Evolutionary conservation across 345 rosid species (phyloP), one percentile per base, ranked within the genome.

Genomic region (Lepidium aucheri): DNA sequence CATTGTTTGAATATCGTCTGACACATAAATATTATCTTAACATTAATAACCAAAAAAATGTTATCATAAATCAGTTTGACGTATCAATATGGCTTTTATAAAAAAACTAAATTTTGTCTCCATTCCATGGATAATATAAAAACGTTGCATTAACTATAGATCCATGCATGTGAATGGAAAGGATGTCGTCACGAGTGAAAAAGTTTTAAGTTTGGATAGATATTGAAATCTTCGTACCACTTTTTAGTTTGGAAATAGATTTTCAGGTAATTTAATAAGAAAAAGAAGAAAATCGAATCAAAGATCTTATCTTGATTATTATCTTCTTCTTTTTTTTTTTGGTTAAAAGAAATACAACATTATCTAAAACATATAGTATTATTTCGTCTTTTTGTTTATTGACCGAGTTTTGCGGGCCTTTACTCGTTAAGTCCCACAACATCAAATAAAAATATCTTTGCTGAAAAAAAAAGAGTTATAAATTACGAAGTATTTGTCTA

Each of bases 161-260:
- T 56, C 51, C n/a, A 63, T 71, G 57, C 75, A 71, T 72, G 75
- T 72, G 75, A 72, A 20, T 54, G 26, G 15, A 56, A 47, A 72
- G 44, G 39, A 24, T 56, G n/a, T n/a, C n/a, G 59, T 63, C 76
- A 72, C 76, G 45, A 15, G 30, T 18, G 1, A 39, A 71, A 63
- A 36, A 30, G 24, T 60, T 22, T 44, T 53, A 12, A 53, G 11
- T 70, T 55, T 71, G 70, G 75, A 71, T 71, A 71, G 11, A 71
- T 8, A 28, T 46, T 55, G 70, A 63, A 49, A 63, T 36, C 11
- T 54, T 58, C 22, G 7, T 30, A 46, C 13, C 15, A 60, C 14
- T 10, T 63, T 42, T 46, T 36, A 10, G 40, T 62, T 13, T 24
- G 7, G 13, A 70, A 53, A 24, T 8, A 70, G 47, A 40, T 10